Percentiles rank a stretch among this genome's conserved stretches.
These are phyloP conservation scores for Straminergon stramineum DNA, from an alignment of 225 moss, liverwort and hornwort species.

Conservation along the genomic window DNA sequence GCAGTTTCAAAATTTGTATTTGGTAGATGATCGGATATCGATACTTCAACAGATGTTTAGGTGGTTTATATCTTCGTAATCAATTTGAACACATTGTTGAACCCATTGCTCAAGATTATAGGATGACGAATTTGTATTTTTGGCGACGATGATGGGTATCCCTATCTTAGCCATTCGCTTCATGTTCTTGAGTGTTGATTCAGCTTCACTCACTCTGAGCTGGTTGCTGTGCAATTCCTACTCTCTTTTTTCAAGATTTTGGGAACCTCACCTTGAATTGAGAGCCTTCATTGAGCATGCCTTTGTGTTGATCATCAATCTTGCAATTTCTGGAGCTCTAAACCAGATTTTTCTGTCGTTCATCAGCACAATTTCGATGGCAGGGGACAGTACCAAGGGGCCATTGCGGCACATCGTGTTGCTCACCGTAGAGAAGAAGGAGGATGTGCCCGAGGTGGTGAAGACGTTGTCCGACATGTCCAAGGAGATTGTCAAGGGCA, in stretches of 20 bases:
- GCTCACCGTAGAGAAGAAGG: conserved; percentile 36
- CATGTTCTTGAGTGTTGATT: not conserved
- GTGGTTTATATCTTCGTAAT: not conserved
- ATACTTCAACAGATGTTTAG: not conserved
- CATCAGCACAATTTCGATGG: conserved; percentile 1
- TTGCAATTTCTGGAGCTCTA: not conserved
- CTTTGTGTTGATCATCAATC: not conserved
- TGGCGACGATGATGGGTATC: not conserved
- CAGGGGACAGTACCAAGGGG: not conserved
- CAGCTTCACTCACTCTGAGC: not conserved
- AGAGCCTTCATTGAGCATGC: not conserved
- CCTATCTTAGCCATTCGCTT: not conserved
- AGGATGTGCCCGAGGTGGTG: conserved; percentile 33
- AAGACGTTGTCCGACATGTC: conserved; percentile 39
- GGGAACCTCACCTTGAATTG: not conserved
- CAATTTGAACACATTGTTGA: not conserved
- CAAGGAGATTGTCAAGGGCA: conserved; percentile 8
- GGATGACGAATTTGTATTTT: not conserved
- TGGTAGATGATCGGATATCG: not conserved
- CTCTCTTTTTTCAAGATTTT: not conserved
- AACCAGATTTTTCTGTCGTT: not conserved
- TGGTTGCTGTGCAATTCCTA: not conserved
- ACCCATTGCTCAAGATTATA: not conserved
- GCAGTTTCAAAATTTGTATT: not conserved
- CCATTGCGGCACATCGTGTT: conserved; percentile 42